Evolutionary conservation across 2,329 filamentous ascomycete genomes (phyloP).

Genomic region (Curvularia sp.): DNA sequence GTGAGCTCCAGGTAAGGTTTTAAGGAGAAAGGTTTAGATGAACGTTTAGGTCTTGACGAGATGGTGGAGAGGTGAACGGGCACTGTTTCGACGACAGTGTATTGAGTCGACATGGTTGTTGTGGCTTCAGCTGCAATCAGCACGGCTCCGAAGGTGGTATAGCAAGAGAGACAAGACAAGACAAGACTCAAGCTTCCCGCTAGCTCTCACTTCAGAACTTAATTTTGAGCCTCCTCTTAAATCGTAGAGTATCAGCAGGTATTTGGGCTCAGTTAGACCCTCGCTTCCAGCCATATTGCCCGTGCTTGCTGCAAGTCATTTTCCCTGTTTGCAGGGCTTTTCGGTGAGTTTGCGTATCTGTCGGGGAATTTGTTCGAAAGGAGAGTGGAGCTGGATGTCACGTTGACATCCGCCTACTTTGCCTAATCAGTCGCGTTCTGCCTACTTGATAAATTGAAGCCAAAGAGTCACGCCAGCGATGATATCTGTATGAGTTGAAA

Average conservation of each 20-base stretch:
- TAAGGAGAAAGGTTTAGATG: constrained; percentile 10
- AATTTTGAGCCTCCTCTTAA: constrained; percentile 6
- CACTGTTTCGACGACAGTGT: constrained; percentile 10
- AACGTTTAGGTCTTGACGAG: constrained; percentile 1
- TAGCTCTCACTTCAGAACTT: neutral
- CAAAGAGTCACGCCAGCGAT: too few relatives aligned
- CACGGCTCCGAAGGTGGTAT: neutral
- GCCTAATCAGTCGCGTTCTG: neutral
- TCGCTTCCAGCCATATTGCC: neutral
- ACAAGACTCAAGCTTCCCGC: neutral
- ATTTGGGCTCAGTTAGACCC: too few relatives aligned
- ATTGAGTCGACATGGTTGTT: constrained; percentile 2
- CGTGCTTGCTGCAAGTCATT: neutral
- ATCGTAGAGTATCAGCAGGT: too few relatives aligned
- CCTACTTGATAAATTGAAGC: neutral
- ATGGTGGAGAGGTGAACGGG: constrained; percentile 1
- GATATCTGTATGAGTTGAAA: too few relatives aligned
- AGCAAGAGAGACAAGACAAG: neutral
- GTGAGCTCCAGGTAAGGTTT: constrained; percentile 51
- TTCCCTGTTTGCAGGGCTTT: neutral
- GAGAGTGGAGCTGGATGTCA: neutral
- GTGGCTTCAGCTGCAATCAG: too few relatives aligned
- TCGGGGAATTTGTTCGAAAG: constrained; percentile 7
- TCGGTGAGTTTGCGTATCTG: constrained; percentile 10
- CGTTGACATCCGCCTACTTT: neutral